Conservation (phyloP, 148 eudicot genomes). For the Talinum fruticosum region DNA sequence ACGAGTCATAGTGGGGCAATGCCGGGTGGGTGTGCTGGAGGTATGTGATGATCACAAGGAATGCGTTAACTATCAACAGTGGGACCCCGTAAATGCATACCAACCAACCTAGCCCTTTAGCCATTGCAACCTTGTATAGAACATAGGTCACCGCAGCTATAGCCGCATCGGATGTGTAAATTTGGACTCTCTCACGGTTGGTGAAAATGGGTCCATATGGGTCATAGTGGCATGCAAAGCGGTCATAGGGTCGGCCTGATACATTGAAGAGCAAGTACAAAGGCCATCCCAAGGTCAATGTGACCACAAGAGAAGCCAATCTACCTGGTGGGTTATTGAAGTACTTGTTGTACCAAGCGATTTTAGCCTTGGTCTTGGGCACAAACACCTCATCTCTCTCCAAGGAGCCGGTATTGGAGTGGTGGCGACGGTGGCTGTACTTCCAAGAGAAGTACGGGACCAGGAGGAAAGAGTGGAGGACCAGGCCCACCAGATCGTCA, state of each 20-base stretch:
- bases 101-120: conserved; percentile 42
- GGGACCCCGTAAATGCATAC: conserved; percentile 39
- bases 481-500: conserved; percentile 54
- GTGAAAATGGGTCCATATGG: conserved; percentile 50
- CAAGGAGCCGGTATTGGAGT: conserved; percentile 58
- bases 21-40: conserved; percentile 58
- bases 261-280: conserved; percentile 52
- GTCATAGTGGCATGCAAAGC: conserved; percentile 49
- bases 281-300: conserved; percentile 57
- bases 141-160: conserved; percentile 15
- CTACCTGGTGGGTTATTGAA: conserved; percentile 46
- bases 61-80: conserved; percentile 40
- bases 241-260: conserved; percentile 49
- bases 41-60: conserved; percentile 51
- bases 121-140: conserved; percentile 29
- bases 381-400: conserved; percentile 61
- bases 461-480: conserved; percentile 52
- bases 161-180: conserved; percentile 42
- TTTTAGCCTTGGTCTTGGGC: conserved; percentile 43
- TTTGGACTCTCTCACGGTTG: conserved; percentile 41
- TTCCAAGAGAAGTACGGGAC: conserved; percentile 74
- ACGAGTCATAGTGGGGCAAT: conserved; percentile 50
- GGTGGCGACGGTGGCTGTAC: conserved; percentile 68
- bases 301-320: conserved; percentile 30
- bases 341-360: conserved; percentile 45